A percentile compares a stretch with the other conserved stretches of the same genome.
phyloP scores from a whole-genome alignment of 2,329 filamentous ascomycete species.

The Calonectria leucothoes region DNA sequence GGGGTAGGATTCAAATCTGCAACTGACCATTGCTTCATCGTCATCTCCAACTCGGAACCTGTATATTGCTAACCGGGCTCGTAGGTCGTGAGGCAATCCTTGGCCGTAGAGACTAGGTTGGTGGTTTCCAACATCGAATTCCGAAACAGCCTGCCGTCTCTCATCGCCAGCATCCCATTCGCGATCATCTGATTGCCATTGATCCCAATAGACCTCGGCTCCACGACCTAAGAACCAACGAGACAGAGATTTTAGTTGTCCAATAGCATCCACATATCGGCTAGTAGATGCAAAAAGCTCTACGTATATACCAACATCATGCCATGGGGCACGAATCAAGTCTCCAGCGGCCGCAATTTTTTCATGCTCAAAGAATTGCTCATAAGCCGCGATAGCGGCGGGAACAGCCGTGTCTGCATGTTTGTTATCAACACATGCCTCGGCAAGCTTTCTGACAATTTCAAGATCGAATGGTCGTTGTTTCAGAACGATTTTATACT shows the following conservation, averaged over 20 bases:
- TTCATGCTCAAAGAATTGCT: slow-evolving; percentile 58
- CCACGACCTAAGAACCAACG: slow-evolving; percentile 86
- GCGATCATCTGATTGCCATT: slow-evolving; percentile 77
- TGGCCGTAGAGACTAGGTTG: slow-evolving; percentile 73
- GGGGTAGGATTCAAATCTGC: neutral
- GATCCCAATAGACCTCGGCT: slow-evolving; percentile 82
- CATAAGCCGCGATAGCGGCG: slow-evolving; percentile 61
- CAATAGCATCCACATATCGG: slow-evolving; percentile 74
- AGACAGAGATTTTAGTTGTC: slow-evolving; percentile 76
- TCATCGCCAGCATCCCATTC: slow-evolving; percentile 86
- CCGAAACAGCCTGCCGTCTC: slow-evolving; percentile 71
- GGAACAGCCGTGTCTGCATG: slow-evolving; percentile 53
- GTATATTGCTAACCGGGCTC: slow-evolving; percentile 85
- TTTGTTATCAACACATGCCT: slow-evolving; percentile 65
- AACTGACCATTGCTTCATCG: slow-evolving; percentile 79
- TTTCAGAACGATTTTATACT: slow-evolving; percentile 67
- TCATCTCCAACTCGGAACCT: slow-evolving; percentile 77
- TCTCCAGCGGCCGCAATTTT: slow-evolving; percentile 46
- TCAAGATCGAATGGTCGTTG: slow-evolving; percentile 65
- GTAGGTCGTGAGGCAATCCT: slow-evolving; percentile 82
- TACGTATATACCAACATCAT: slow-evolving; percentile 85
- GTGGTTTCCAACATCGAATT: slow-evolving; percentile 68
- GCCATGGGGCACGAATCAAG: slow-evolving; percentile 70
- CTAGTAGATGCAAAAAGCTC: slow-evolving; percentile 79
- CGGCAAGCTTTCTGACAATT: slow-evolving; percentile 66